Evolutionary conservation across 345 rosid genomes (phyloP), one percentile per base, ranked within the genome.

Genomic region (Firmiana major): DNA sequence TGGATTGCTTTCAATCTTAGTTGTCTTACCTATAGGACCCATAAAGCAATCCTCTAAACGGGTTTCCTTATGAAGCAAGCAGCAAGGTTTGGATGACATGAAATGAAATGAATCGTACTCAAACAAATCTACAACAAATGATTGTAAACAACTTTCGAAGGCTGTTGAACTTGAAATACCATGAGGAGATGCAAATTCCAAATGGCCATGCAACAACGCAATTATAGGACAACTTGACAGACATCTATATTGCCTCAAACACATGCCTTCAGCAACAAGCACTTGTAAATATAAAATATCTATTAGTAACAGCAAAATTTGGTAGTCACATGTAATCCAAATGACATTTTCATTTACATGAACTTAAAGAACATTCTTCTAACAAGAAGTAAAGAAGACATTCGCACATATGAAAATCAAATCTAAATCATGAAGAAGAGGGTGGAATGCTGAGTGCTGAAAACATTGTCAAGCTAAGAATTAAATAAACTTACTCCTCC

Each of bases 401-500:
- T 9, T 22, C 28, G 10, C 9, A n/a, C 63, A n/a, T 19, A 72
- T 73, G n/a, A 73, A 73, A 58, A 63, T 49, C 34, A 75, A 19
- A 31, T 31, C 34, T 28, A 63, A 75, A 75, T 28, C 71, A 55
- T 12, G 16, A 77, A 31, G 34, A 31, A 34, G 36, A 17, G 45
- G 55, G 40, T 31, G 22, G 76, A 4, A 62, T 26, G 67, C 36
- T 64, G 49, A 17, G 73, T 7, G 34, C 42, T 63, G 40, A 53
- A 63, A n/a, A 48, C n/a, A 48, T 58, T 42, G 72, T 66, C 82
- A 78, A 55, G 70, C 62, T 77, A 77, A 75, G 69, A 70, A 71
- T 59, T 63, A 76, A 77, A 81, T 42, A 74, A 77, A 92, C 99
- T 89, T 86, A 96, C 99, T 91, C 94, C 81, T 91, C 96, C 86